Conservation (phyloP, 768 basidiomycete species). For the Pleurotus giganteus region DNA sequence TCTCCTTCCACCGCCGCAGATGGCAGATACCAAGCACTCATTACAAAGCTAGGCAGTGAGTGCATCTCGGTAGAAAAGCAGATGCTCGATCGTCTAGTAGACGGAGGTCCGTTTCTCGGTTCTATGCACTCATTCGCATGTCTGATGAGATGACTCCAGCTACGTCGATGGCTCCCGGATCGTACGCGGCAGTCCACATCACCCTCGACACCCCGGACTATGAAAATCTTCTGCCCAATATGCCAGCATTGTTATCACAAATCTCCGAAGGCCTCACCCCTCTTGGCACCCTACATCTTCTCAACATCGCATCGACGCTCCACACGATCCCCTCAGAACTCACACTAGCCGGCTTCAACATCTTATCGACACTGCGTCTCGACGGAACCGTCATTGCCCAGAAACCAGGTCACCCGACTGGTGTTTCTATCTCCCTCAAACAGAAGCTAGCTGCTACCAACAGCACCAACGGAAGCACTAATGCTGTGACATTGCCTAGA, state of each 20-base stretch:
- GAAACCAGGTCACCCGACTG: slow-evolving; percentile 54
- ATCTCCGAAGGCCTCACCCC: slow-evolving; percentile 61
- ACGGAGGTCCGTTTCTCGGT: slow-evolving; percentile 55
- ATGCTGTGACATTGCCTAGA: slow-evolving; percentile 51
- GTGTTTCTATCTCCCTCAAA: slow-evolving; percentile 43
- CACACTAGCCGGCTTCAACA: slow-evolving; percentile 61
- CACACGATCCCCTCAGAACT: slow-evolving; percentile 55
- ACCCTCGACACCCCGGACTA: slow-evolving; percentile 67
- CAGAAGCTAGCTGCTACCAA: slow-evolving; percentile 16
- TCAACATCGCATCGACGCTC: slow-evolving; percentile 46
- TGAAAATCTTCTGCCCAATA: slow-evolving; percentile 46
- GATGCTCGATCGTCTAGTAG: slow-evolving; percentile 79
- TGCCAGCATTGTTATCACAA: slow-evolving; percentile 56
- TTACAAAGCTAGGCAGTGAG: slow-evolving; percentile 16
- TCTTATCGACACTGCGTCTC: slow-evolving; percentile 41
- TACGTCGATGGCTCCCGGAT: slow-evolving; percentile 47
- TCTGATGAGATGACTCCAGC: slow-evolving; percentile 37
- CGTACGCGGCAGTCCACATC: slow-evolving; percentile 66
- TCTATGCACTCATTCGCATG: slow-evolving; percentile 11
- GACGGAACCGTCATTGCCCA: slow-evolving; percentile 60
- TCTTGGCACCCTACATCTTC: slow-evolving; percentile 66
- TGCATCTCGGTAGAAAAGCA: slow-evolving; percentile 57
- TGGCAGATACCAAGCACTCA: slow-evolving; percentile 71
- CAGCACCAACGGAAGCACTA: slow-evolving; percentile 23
- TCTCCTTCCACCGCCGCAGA: slow-evolving; percentile 76